Percentiles rank a stretch among this genome's conserved stretches.
phyloP scores from a whole-genome alignment of 352 stramenopile genomes.

The Phytophthora syringae region DNA sequence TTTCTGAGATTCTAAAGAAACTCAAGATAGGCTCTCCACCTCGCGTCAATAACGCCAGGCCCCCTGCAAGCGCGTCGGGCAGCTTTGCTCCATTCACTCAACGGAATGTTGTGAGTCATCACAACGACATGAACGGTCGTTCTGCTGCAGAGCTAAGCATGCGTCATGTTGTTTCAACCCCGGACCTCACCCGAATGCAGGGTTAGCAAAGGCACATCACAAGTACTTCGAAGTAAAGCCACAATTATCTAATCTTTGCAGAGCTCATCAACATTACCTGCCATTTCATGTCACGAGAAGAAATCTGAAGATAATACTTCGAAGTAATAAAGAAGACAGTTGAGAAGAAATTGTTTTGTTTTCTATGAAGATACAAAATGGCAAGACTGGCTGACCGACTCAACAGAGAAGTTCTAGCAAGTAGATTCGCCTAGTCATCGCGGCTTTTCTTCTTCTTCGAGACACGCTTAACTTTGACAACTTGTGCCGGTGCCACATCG shows the following conservation, averaged over 20 bases:
- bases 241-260: slow-evolving; percentile 25
- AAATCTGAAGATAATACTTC: no score
- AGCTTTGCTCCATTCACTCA: slow-evolving; percentile 41
- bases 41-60: slow-evolving; percentile 35
- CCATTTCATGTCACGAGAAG: slow-evolving; percentile 20
- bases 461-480: slow-evolving; percentile 88
- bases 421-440: slow-evolving; percentile 59
- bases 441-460: slow-evolving; percentile 92
- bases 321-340: slow-evolving; percentile 7
- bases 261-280: slow-evolving; percentile 22
- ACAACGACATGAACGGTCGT: slow-evolving; percentile 30
- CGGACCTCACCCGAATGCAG: slow-evolving; percentile 56
- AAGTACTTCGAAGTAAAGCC: no score
- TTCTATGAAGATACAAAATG: slow-evolving; percentile 57
- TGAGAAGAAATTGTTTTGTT: slow-evolving; percentile 36
- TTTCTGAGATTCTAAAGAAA: slow-evolving; percentile 77
- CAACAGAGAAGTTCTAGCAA: slow-evolving; percentile 15
- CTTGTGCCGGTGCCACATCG: slow-evolving; percentile 78
- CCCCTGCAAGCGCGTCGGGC: slow-evolving; percentile 22
- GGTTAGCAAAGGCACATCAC: slow-evolving; percentile 36
- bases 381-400: slow-evolving; percentile 27
- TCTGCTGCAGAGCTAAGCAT: slow-evolving; percentile 43
- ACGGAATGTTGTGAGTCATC: slow-evolving; percentile 24
- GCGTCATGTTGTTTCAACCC: slow-evolving; percentile 68
- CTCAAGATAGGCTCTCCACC: slow-evolving; percentile 64